phyloP scores from a whole-genome alignment of 192 early-diverging fungal species.

The Coemansia sp. region DNA sequence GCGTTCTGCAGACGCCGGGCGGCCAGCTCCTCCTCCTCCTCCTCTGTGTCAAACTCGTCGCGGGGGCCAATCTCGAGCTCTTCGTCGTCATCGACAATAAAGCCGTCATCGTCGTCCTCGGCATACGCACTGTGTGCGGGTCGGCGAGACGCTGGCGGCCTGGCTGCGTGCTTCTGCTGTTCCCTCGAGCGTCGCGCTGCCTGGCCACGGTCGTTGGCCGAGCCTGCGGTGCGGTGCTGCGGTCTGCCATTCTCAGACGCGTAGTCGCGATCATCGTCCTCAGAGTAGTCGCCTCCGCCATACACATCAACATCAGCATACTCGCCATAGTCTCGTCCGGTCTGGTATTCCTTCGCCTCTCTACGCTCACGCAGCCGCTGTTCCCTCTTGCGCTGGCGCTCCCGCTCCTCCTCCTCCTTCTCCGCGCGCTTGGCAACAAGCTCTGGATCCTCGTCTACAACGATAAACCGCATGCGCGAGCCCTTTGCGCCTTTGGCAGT shows the following conservation, averaged over 20 bases:
- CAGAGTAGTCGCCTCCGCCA: constrained; percentile 30
- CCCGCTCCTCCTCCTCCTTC: constrained; percentile 42
- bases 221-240: neutral
- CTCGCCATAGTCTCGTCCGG: constrained; percentile 11
- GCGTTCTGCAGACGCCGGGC: constrained; percentile 33
- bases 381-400: constrained; percentile 46
- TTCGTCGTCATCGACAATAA: constrained; percentile 51
- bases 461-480: constrained; percentile 41
- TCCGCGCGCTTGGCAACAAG: constrained; percentile 36
- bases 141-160: constrained; percentile 1
- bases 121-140: constrained; percentile 21
- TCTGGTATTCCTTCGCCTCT: constrained; percentile 30
- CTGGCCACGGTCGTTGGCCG: constrained; percentile 11
- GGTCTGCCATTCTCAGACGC: constrained; percentile 6
- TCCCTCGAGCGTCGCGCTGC: constrained; percentile 9
- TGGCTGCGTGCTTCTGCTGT: neutral
- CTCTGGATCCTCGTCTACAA: constrained; percentile 47
- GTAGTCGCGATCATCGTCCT: constrained; percentile 21
- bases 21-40: constrained; percentile 45
- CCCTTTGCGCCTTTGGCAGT: constrained; percentile 12
- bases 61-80: constrained; percentile 50
- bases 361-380: constrained; percentile 40
- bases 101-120: constrained; percentile 49
- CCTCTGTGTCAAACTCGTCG: constrained; percentile 51
- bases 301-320: constrained; percentile 5